phyloP scores from a whole-genome alignment of 768 basidiomycete genomes.

The Tylopilus plumbeoviolaceoides region DNA sequence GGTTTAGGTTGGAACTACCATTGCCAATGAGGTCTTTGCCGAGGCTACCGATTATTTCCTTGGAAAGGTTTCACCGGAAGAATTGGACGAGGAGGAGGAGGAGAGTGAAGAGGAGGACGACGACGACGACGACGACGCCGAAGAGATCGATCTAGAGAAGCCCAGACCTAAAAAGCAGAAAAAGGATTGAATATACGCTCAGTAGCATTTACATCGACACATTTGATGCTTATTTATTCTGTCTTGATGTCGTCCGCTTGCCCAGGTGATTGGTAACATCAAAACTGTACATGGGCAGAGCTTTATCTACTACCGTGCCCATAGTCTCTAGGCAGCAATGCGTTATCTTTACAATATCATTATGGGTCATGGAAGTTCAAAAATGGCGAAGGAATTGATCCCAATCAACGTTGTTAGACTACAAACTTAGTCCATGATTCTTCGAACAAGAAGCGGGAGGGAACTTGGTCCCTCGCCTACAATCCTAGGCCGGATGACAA shows the following conservation, averaged over 20 bases:
- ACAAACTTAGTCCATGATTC: constrained; percentile 17
- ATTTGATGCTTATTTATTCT: constrained; percentile 26
- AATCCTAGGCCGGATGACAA: constrained; percentile 59
- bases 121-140: constrained; percentile 74
- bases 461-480: constrained; percentile 51
- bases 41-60: constrained; percentile 82
- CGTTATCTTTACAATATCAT: not conserved
- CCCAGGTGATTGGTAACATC: constrained; percentile 2
- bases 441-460: constrained; percentile 49
- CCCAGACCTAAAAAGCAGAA: constrained; percentile 74
- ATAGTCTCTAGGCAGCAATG: not conserved
- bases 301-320: not conserved
- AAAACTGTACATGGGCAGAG: not conserved
- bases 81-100: constrained; percentile 62
- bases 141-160: constrained; percentile 86
- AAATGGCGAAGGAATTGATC: not conserved
- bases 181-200: constrained; percentile 28
- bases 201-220: constrained; percentile 12
- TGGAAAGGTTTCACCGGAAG: constrained; percentile 57
- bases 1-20: constrained; percentile 60
- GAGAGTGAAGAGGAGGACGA: constrained; percentile 69
- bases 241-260: constrained; percentile 11
- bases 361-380: not conserved
- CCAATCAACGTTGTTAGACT: not conserved
- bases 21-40: constrained; percentile 76